Conservation (phyloP, 2,329 filamentous ascomycete species). For the Stachybotrys chlorohalonatus region DNA sequence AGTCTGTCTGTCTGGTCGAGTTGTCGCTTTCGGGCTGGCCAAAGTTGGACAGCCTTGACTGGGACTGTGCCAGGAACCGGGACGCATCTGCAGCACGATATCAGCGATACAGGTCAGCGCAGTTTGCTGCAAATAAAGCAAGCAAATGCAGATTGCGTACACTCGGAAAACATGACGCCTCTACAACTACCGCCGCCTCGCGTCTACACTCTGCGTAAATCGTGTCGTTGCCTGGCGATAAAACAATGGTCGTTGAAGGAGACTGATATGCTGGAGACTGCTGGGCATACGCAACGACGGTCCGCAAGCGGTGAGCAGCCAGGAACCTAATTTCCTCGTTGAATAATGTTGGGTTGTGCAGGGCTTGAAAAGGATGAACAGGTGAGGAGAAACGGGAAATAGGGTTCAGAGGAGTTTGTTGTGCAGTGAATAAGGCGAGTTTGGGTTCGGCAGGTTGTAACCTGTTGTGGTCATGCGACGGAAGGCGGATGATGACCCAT, state of each 20-base stretch:
- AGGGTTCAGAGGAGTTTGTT: not conserved
- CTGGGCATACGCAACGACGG: not conserved
- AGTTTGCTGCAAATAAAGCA: not conserved
- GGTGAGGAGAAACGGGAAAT: not conserved
- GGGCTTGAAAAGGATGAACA: not conserved
- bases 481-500: constrained; percentile 6
- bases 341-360: not conserved
- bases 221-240: not conserved
- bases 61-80: constrained; percentile 90
- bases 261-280: constrained; percentile 5
- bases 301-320: not conserved
- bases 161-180: constrained; percentile 59
- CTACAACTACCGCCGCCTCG: constrained; percentile 24
- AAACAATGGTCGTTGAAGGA: constrained; percentile 9
- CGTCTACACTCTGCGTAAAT: constrained; percentile 4
- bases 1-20: constrained; percentile 19
- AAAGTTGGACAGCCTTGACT: constrained; percentile 75
- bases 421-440: not conserved
- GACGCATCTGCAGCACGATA: constrained; percentile 71
- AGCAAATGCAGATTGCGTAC: constrained; percentile 42
- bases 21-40: constrained; percentile 45
- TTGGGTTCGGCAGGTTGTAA: not conserved
- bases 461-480: constrained; percentile 3
- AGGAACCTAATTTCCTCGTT: no score
- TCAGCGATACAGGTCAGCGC: constrained; percentile 43